phyloP scores from a whole-genome alignment of 345 rosid genomes.

The Chamaenerion angustifolium region DNA sequence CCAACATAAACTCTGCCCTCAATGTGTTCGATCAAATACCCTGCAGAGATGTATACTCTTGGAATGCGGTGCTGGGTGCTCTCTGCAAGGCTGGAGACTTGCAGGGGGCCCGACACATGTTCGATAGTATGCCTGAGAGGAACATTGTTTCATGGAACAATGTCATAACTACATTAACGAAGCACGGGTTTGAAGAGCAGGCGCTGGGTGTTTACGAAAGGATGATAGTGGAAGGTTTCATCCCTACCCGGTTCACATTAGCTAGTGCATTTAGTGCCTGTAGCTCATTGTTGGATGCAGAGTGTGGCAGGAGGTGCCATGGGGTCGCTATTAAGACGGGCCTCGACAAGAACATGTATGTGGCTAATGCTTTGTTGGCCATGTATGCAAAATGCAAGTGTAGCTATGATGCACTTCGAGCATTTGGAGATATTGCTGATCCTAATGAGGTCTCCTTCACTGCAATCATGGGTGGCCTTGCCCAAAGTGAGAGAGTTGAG shows the following conservation, averaged over 20 bases:
- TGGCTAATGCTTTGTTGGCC: conserved; percentile 53
- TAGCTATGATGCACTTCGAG: conserved; percentile 24
- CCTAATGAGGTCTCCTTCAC: conserved; percentile 66
- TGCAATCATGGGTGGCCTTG: conserved; percentile 39
- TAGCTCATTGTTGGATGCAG: conserved; percentile 26
- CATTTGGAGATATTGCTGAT: conserved; percentile 22
- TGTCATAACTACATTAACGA: conserved; percentile 38
- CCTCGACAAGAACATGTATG: conserved; percentile 52
- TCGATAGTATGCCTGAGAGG: conserved; percentile 56
- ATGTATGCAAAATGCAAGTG: conserved; percentile 57
- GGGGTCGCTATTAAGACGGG: conserved; percentile 48
- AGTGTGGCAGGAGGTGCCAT: conserved; percentile 40
- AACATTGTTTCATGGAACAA: conserved; percentile 57
- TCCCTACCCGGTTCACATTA: conserved; percentile 51
- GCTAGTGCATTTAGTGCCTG: conserved; percentile 69
- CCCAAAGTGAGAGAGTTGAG: conserved; percentile 23
- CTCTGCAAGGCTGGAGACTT: conserved; percentile 31
- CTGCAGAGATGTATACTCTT: conserved; percentile 40
- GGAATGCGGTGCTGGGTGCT: conserved; percentile 43
- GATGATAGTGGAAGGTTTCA: conserved; percentile 42
- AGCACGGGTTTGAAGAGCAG: conserved; percentile 28
- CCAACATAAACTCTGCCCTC: conserved; percentile 18
- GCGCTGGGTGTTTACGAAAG: conserved; percentile 35
- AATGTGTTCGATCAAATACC: conserved; percentile 31
- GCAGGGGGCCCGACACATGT: conserved; percentile 21